Percentiles rank a stretch among this genome's conserved stretches.
Conservation (phyloP, 2,329 filamentous ascomycete genomes). For the Ilyonectria destructans region DNA sequence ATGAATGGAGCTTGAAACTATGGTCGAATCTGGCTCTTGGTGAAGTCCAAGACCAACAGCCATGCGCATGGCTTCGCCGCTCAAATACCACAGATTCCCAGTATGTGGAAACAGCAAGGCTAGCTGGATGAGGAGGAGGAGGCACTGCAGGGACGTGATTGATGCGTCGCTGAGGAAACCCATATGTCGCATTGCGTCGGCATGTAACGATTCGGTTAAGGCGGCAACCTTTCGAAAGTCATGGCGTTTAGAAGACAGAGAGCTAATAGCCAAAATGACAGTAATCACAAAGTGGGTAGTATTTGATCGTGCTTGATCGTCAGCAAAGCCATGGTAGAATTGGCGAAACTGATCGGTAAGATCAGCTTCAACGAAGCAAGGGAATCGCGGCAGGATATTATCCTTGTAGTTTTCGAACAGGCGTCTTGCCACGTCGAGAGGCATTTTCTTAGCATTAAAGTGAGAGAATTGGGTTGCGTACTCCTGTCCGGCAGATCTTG, state of each 20-base stretch:
- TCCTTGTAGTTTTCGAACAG: slow-evolving; percentile 42
- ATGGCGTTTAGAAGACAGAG: slow-evolving; percentile 37
- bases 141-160: slow-evolving; percentile 33
- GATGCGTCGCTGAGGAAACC: slow-evolving; percentile 28
- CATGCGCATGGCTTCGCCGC: slow-evolving; percentile 45
- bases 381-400: slow-evolving; percentile 38
- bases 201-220: slow-evolving; percentile 40
- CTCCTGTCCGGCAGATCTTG: slow-evolving; percentile 25
- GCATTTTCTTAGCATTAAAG: slow-evolving; percentile 33
- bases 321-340: slow-evolving; percentile 28
- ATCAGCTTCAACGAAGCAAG: slow-evolving; percentile 38
- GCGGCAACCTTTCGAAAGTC: slow-evolving; percentile 42
- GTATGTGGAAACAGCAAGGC: slow-evolving; percentile 39
- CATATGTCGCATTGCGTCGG: slow-evolving; percentile 35
- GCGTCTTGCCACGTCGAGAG: slow-evolving; percentile 35
- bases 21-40: slow-evolving; percentile 32
- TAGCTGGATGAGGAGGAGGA: slow-evolving; percentile 39
- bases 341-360: slow-evolving; percentile 29
- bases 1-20: background rate
- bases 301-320: background rate
- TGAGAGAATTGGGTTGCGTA: slow-evolving; percentile 24
- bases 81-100: slow-evolving; percentile 42
- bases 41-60: slow-evolving; percentile 43
- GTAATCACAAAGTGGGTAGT: slow-evolving; percentile 30
- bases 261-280: slow-evolving; percentile 40